A percentile compares a stretch with the other conserved stretches of the same genome.
Evolutionary conservation across 345 rosid species (phyloP).

Genomic region (Syzygium aqueum): DNA sequence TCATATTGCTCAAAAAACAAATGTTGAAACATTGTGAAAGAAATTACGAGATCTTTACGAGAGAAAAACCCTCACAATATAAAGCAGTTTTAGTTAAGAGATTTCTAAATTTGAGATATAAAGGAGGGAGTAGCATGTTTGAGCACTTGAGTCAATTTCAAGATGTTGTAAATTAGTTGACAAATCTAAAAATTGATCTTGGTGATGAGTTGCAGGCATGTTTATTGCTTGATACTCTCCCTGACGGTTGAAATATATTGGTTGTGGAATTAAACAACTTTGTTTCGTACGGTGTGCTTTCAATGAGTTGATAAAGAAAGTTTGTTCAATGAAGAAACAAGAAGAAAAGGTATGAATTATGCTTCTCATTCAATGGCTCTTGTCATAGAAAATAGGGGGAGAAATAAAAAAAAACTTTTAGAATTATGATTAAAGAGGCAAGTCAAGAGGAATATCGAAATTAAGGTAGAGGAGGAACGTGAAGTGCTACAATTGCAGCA

Average conservation of each 20-base stretch:
- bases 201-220: neutral
- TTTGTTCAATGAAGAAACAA: neutral
- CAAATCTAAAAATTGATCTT: neutral
- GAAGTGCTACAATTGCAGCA: neutral
- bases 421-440: neutral
- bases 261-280: neutral
- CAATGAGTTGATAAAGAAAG: neutral
- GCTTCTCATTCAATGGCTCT: neutral
- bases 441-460: neutral
- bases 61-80: neutral
- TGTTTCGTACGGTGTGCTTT: neutral
- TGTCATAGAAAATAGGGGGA: neutral
- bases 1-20: neutral
- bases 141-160: neutral
- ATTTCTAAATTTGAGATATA: too few relatives aligned
- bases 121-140: too few relatives aligned
- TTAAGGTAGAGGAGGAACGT: neutral
- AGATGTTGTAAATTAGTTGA: neutral
- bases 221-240: neutral
- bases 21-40: neutral
- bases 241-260: neutral
- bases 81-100: neutral
- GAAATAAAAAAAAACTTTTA: neutral
- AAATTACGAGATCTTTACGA: neutral
- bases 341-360: neutral